Evolutionary conservation across 2,329 filamentous ascomycete genomes (phyloP).

Genomic region (Paecilomyces fulvus): DNA sequence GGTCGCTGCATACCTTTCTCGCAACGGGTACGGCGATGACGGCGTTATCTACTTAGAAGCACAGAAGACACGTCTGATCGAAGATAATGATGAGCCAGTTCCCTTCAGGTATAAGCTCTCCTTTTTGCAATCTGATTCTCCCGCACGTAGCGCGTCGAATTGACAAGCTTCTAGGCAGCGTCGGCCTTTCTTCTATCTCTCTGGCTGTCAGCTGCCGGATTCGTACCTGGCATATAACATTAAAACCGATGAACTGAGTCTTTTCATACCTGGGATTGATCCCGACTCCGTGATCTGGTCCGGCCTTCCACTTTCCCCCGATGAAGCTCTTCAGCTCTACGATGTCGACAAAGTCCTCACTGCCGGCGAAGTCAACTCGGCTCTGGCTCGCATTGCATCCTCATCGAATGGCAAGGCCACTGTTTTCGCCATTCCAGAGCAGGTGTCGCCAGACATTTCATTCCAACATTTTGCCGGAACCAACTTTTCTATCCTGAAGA

Average conservation of each 20-base stretch:
- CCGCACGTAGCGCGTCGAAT: background rate
- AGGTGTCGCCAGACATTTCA: slow-evolving; percentile 62
- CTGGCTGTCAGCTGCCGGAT: slow-evolving; percentile 74
- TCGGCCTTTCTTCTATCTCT: slow-evolving; percentile 90
- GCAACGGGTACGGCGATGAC: slow-evolving; percentile 52
- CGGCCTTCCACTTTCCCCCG: slow-evolving; percentile 68
- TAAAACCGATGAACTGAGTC: slow-evolving; percentile 59
- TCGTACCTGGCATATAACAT: slow-evolving; percentile 77
- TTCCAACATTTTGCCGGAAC: slow-evolving; percentile 63
- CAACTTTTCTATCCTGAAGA: slow-evolving; percentile 52
- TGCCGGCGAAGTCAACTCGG: slow-evolving; percentile 66
- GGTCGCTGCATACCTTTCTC: slow-evolving; percentile 69
- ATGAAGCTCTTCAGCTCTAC: slow-evolving; percentile 68
- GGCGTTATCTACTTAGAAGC: slow-evolving; percentile 85
- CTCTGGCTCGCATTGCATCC: slow-evolving; percentile 46
- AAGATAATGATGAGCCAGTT: slow-evolving; percentile 79
- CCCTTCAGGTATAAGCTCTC: slow-evolving; percentile 60
- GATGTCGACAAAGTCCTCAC: slow-evolving; percentile 72
- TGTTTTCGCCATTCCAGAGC: slow-evolving; percentile 69
- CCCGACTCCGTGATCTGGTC: slow-evolving; percentile 91
- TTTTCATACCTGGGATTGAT: slow-evolving; percentile 85
- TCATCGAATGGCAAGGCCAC: slow-evolving; percentile 36
- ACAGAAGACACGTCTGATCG: slow-evolving; percentile 68
- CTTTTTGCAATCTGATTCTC: background rate
- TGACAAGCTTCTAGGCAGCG: slow-evolving; percentile 56